Conservation (phyloP, 1,139 yeast species). For the Candida frijolesensis region DNA sequence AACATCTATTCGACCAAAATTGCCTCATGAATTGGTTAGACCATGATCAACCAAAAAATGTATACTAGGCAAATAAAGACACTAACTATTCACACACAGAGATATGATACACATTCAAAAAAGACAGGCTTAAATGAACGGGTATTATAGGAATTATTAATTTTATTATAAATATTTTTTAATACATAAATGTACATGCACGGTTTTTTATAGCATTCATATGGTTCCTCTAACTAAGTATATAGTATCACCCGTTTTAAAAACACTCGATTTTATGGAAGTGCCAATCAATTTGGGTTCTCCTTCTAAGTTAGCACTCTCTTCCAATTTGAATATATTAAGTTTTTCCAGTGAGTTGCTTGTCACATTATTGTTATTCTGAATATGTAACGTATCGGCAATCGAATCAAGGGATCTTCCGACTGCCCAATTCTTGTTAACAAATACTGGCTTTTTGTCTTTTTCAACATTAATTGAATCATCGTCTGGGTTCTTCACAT, state of each 20-base stretch:
- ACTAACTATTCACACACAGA: neutral
- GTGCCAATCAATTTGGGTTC: slow-evolving; percentile 23
- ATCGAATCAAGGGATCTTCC: slow-evolving; percentile 78
- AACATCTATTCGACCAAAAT: slow-evolving; percentile 59
- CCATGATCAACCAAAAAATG: slow-evolving; percentile 23
- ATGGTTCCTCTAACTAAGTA: slow-evolving; percentile 59
- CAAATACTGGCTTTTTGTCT: slow-evolving; percentile 46
- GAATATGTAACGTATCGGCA: slow-evolving; percentile 54
- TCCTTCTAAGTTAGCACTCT: slow-evolving; percentile 18
- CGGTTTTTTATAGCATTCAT: slow-evolving; percentile 6
- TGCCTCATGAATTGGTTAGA: slow-evolving; percentile 77
- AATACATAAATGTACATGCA: neutral
- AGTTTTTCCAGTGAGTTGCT: slow-evolving; percentile 44
- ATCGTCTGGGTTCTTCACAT: slow-evolving; percentile 30
- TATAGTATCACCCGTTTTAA: slow-evolving; percentile 53
- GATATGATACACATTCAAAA: neutral
- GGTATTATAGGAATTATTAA: neutral
- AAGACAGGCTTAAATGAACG: too few species aligned
- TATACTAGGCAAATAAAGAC: slow-evolving; percentile 9
- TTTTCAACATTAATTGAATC: slow-evolving; percentile 33
- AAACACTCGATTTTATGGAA: slow-evolving; percentile 19
- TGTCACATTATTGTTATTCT: slow-evolving; percentile 58
- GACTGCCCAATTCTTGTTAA: slow-evolving; percentile 68
- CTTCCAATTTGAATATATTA: slow-evolving; percentile 43
- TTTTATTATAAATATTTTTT: neutral